Percentiles rank a stretch among this genome's conserved stretches.
Conservation (phyloP, 352 stramenopile species). For the Globisporangium solare region DNA sequence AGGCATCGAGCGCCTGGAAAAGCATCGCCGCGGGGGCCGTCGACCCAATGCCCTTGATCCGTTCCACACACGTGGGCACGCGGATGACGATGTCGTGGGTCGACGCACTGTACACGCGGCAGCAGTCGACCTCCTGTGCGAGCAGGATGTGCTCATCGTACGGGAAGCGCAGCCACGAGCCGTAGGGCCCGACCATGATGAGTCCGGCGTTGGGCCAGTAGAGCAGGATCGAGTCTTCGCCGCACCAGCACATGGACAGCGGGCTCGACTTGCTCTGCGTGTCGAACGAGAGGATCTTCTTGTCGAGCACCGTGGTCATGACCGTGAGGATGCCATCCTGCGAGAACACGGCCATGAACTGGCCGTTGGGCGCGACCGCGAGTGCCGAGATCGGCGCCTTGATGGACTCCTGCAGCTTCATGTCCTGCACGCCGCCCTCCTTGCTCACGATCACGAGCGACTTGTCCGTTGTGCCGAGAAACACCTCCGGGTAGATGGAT, state of each 20-base stretch:
- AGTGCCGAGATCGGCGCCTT: constrained; percentile 90
- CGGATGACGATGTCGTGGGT: constrained; percentile 84
- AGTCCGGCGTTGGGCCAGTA: constrained; percentile 81
- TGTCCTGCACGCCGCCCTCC: constrained; percentile 58
- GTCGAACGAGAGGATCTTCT: constrained; percentile 89
- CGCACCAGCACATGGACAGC: constrained; percentile 82
- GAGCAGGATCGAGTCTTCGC: constrained; percentile 87
- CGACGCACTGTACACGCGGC: constrained; percentile 62
- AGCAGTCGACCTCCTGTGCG: constrained; percentile 66
- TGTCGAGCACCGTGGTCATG: constrained; percentile 95
- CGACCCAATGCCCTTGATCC: constrained; percentile 84
- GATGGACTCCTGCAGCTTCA: constrained; percentile 82
- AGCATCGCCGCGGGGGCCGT: constrained; percentile 87
- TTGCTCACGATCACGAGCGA: constrained; percentile 87
- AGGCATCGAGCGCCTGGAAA: constrained; percentile 87
- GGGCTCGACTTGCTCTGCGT: constrained; percentile 79
- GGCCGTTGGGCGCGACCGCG: constrained; percentile 91
- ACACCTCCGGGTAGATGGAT: constrained; percentile 88
- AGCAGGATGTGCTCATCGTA: constrained; percentile 77
- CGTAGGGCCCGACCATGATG: constrained; percentile 85
- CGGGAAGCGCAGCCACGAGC: constrained; percentile 81
- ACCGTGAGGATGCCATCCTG: constrained; percentile 92
- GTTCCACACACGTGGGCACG: constrained; percentile 79
- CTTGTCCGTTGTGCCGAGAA: constrained; percentile 89
- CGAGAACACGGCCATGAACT: constrained; percentile 95